Evolutionary conservation across 2,329 filamentous ascomycete genomes (phyloP), one percentile per base, ranked within the genome.

Genomic region (Orbilia javanica): DNA sequence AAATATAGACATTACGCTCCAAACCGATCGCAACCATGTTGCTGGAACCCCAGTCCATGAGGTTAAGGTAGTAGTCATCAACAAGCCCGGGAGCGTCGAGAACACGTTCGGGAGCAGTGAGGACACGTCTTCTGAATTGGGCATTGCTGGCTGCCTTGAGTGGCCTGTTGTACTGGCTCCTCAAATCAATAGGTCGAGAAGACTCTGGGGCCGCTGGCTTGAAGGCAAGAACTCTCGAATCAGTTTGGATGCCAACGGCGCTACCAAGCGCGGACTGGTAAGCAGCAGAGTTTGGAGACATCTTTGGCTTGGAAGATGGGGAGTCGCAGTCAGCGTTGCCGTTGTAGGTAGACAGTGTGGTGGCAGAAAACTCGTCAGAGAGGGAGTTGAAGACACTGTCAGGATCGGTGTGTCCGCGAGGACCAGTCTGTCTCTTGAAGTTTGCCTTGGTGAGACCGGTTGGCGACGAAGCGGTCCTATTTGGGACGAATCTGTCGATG

Each of bases 1-100:
- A 99, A 82, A 99, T 93, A 83, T 99, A 99, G 82, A 99, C 96
- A 81, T 92, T 97, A 81, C 95, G 94, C 87, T 98, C 96, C 11
- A 99, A 90, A 72, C 95, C 96, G 83, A 99, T 98, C 60, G 96
- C 96, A 68, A 99, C 95, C 85, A 99, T 96, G 87, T 99, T 99
- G 78, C 92, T 91, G 5, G 94, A 96, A 83, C 94, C 97, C 96
- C 96, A 99, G 87, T 99, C 96, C 27, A 99, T 90, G 44, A 99
- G 88, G 87, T 99, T 99, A 82, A 99, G 92, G 85, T 99, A 99
- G 88, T 98, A 99, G 86, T 99, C 96, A 83, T 99, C 96, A 79
- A 98, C 92, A 66, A 99, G 90, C 70, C 95, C 96, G 4, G 96
- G 96, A 3, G 96, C 96, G 85, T 99, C 96, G 27, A 99, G 89